These are phyloP conservation scores for Pseudogymnoascus sp. DNA, from an alignment of 2,329 filamentous ascomycete genomes.

Conservation along the genomic window DNA sequence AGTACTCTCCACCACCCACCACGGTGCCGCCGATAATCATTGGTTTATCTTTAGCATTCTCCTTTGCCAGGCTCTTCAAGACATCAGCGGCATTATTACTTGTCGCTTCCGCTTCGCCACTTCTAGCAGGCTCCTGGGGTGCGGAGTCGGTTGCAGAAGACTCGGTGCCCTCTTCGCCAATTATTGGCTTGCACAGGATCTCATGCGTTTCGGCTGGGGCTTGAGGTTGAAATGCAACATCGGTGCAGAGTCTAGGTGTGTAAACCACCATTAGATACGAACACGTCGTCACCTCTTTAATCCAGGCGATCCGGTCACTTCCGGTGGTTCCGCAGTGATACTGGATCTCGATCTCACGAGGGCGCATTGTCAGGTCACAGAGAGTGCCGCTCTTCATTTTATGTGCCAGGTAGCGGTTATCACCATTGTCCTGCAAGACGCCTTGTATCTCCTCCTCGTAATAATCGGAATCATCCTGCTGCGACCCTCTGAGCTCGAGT, in stretches of 20 bases:
- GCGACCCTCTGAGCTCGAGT: constrained; percentile 20
- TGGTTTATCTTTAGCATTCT: constrained; percentile 21
- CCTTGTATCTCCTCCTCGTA: constrained; percentile 16
- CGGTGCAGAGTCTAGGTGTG: constrained; percentile 64
- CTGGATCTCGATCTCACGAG: constrained; percentile 59
- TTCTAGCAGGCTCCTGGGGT: constrained; percentile 32
- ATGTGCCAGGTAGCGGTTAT: constrained; percentile 61
- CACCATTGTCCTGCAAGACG: constrained; percentile 56
- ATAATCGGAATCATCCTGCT: constrained; percentile 18
- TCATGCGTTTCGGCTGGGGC: neutral
- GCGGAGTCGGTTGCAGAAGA: constrained; percentile 33
- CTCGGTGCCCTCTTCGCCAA: neutral
- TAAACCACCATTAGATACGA: constrained; percentile 68
- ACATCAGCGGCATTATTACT: constrained; percentile 23
- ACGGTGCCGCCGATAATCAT: constrained; percentile 48
- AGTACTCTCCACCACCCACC: constrained; percentile 47
- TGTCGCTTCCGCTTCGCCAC: constrained; percentile 17
- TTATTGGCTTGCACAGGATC: neutral
- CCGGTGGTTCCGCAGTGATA: constrained; percentile 53
- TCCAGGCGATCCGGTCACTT: constrained; percentile 58
- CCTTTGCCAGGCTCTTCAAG: constrained; percentile 19
- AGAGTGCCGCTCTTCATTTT: constrained; percentile 56
- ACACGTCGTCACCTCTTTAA: constrained; percentile 65
- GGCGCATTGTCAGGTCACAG: constrained; percentile 63
- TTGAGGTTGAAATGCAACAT: constrained; percentile 50